Base-by-base conservation (phyloP, 108 stramenopile genomes). In the Skeletonema grethae region DNA sequence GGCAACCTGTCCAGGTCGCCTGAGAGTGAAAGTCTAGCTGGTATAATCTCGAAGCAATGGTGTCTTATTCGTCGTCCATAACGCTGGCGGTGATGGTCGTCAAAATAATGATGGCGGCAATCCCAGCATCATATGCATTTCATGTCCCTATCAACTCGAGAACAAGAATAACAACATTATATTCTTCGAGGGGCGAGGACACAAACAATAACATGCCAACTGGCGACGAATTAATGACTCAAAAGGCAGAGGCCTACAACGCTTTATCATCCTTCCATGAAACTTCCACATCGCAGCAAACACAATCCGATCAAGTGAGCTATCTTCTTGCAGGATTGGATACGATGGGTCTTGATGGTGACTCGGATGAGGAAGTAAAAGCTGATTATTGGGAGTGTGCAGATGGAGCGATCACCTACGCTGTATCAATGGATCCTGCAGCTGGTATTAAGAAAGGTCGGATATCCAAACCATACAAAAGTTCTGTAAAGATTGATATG, bases 341-440 rank as follows among this genome's bases (percentile, higher is more conserved):
- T 48, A 46, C 57, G 28, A 30, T 35, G 15, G 22, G 31, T n/a
- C 46, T 48, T 20, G 46, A 48, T 48, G 46, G 56, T 24, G 57
- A 30, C 15, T 29, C n/a, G 15, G 60, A 65, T 22, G 62, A 65
- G 63, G 65, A 57, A 25, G 36, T 22, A 20, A 58, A 38, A 46
- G 15, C 67, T 18, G 66, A 72, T 6, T 67, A 68, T 36, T 77
- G 81, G 81, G 53, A 59, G 32, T 94, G 93, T 83, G 66, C 65
- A 29, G 82, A 88, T 3, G 77, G 67, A 5, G 87, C 89, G 1
- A 85, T 61, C 39, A 87, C 89, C 0, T 94, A 90, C 56, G 45
- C 84, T 31, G 82, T 91, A 2, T 76, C 87, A 7, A 76, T 82
- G 45, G 90, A 90, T 67, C 79, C 87, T 2, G 88, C 90, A 0